Evolutionary conservation across 495 filamentous ascomycete genomes (phyloP).

Genomic region (Polyplosphaeria fusca): DNA sequence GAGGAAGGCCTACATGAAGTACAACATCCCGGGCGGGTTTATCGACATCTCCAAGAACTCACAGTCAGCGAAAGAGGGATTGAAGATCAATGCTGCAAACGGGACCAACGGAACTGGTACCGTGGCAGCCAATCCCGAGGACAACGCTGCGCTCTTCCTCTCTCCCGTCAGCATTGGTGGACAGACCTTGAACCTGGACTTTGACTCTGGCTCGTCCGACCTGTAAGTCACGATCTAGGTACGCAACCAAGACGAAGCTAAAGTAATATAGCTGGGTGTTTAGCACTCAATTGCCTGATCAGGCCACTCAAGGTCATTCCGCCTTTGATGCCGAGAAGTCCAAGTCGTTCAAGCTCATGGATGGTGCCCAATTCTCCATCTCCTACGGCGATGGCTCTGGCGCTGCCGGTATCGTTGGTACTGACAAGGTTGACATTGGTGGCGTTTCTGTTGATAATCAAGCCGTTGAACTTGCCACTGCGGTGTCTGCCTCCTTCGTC

Average conservation of each 20-base stretch:
- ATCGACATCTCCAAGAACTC: constrained; percentile 13
- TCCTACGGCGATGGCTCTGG: constrained; percentile 71
- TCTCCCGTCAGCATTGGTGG: constrained; percentile 69
- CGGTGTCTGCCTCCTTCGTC: constrained; percentile 62
- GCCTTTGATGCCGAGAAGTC: constrained; percentile 63
- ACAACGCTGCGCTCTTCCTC: constrained; percentile 66
- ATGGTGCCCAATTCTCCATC: constrained; percentile 59
- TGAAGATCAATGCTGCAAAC: constrained; percentile 16
- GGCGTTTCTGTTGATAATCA: constrained; percentile 65
- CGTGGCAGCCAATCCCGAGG: constrained; percentile 59
- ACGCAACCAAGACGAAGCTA: neutral
- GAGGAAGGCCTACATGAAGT: constrained; percentile 30
- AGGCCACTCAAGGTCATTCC: constrained; percentile 49
- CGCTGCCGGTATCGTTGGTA: constrained; percentile 64
- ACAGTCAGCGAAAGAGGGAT: neutral
- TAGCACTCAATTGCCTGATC: constrained; percentile 57
- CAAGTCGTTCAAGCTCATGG: constrained; percentile 49
- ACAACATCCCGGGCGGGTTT: constrained; percentile 18
- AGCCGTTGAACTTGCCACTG: constrained; percentile 66
- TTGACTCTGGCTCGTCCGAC: constrained; percentile 82
- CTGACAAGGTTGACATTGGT: constrained; percentile 70
- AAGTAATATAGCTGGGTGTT: constrained; percentile 65
- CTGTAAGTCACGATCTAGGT: constrained; percentile 53
- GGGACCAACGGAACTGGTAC: constrained; percentile 48
- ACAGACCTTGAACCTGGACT: constrained; percentile 69